phyloP scores from a whole-genome alignment of 1,284 basidiomycete species.

The Papiliotrema nemorosa region DNA sequence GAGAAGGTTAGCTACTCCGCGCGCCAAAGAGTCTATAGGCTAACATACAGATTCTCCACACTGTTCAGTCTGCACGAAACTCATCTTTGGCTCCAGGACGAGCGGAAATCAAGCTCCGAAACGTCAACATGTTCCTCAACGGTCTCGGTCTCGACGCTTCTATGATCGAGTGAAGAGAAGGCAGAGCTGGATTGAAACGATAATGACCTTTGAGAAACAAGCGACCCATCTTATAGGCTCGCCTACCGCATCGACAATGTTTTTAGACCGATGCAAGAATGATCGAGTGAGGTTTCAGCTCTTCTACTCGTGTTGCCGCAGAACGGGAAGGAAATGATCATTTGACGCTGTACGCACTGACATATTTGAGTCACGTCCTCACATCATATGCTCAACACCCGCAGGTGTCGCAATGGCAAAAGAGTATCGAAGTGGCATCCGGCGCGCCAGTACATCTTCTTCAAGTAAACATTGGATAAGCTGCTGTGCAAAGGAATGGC shows the following conservation, averaged over 20 bases:
- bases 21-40: not conserved
- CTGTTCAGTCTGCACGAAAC: slow-evolving; percentile 44
- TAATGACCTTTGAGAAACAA: not conserved
- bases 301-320: too few species aligned
- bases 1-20: slow-evolving; percentile 66
- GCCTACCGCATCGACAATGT: not conserved
- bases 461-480: too few species aligned
- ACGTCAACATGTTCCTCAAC: slow-evolving; percentile 50
- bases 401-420: too few species aligned
- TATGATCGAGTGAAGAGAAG: slow-evolving; percentile 32
- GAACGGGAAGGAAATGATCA: too few species aligned
- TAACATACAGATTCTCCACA: slow-evolving; percentile 39
- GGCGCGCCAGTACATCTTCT: too few species aligned
- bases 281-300: too few species aligned
- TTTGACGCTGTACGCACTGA: too few species aligned
- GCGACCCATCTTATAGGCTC: not conserved
- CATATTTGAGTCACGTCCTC: too few species aligned
- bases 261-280: not conserved
- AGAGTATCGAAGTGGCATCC: too few species aligned
- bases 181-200: not conserved
- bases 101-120: slow-evolving; percentile 46
- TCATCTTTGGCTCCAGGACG: slow-evolving; percentile 27
- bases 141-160: slow-evolving; percentile 44
- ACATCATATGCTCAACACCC: too few species aligned
- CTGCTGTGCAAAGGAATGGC: too few species aligned